Base-by-base conservation (phyloP, 495 filamentous ascomycete species). In the Aspergillus ostianus region DNA sequence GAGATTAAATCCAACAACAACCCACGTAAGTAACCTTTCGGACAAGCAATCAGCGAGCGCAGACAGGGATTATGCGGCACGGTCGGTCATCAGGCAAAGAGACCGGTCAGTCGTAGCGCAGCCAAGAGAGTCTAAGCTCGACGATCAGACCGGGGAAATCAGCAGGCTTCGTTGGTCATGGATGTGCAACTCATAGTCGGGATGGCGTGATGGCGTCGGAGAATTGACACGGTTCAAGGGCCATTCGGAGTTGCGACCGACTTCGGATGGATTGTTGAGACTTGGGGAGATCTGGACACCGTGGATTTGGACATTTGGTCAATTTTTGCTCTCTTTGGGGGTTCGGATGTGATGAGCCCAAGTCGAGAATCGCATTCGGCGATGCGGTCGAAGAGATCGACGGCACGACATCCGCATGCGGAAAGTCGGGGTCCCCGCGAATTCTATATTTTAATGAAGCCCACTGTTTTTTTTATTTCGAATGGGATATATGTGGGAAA, bases 121-220 rank as follows among this genome's bases (percentile, higher is more conserved):
- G n/a, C 47, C 47, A 49, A 49, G 47, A 10, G 21, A 26, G 21
- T 8, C 47, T 15, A 49, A 26, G 18, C 47, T 9, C 47, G 18
- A 20, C 7, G 47, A 19, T 26, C 20, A 47, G n/a, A 15, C 21
- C 12, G 26, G 15, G 55, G 29, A 19, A 29, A 18, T 51, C 36
- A 41, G 36, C 36, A 41, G 36, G 36, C 36, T 15, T 41, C 47
- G 56, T 57, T 57, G 56, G 56, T 36, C 51, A 30, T 48, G 20
- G 56, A 57, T 57, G 29, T 27, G 56, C 56, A 57, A 49, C 15
- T 21, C 32, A 2, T 48, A 3, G 27, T 23, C 30, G 18, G 47
- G 56, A 57, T 57, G 56, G 32, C 56, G 56, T 57, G 56, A 51
- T 57, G 9, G 19, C n/a, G 30, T 32, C 19, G 20, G 8, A 17